phyloP scores from a whole-genome alignment of 345 rosid genomes.

The Erysimum cheiranthoides region DNA sequence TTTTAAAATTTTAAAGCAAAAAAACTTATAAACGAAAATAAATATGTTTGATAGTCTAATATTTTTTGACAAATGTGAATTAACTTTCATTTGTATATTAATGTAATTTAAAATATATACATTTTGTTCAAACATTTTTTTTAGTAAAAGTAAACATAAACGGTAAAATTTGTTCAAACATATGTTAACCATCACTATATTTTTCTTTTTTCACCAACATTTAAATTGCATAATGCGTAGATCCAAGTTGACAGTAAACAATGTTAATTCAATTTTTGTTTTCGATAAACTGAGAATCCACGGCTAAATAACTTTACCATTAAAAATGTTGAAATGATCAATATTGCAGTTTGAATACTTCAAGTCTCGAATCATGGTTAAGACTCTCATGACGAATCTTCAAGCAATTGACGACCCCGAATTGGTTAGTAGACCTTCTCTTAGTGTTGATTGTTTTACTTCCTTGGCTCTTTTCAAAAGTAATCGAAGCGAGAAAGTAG shows the following conservation, averaged over 20 bases:
- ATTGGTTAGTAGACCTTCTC: slow-evolving; percentile 27
- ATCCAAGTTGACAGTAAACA: neutral
- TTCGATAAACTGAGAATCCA: neutral
- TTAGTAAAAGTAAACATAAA: too few relatives aligned
- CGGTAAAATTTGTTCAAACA: neutral
- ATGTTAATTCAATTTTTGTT: neutral
- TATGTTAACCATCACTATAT: neutral
- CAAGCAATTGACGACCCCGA: neutral
- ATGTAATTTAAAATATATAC: neutral
- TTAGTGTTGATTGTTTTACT: slow-evolving; percentile 13
- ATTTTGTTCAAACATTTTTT: neutral
- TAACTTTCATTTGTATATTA: neutral
- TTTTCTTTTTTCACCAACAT: neutral
- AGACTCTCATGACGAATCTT: neutral
- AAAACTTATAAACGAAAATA: neutral
- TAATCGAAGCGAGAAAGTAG: slow-evolving; percentile 41
- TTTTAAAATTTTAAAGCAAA: neutral
- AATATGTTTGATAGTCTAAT: too few relatives aligned
- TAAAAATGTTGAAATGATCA: neutral
- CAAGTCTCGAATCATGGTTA: neutral
- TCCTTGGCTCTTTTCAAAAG: slow-evolving; percentile 35
- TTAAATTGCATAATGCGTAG: neutral
- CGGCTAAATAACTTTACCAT: neutral
- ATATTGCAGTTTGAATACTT: neutral
- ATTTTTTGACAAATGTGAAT: neutral